A percentile compares a stretch with the other conserved stretches of the same genome.
These are phyloP conservation scores for Pleurostoma richardsiae DNA, from an alignment of 2,329 filamentous ascomycete genomes.

Conservation along the genomic window DNA sequence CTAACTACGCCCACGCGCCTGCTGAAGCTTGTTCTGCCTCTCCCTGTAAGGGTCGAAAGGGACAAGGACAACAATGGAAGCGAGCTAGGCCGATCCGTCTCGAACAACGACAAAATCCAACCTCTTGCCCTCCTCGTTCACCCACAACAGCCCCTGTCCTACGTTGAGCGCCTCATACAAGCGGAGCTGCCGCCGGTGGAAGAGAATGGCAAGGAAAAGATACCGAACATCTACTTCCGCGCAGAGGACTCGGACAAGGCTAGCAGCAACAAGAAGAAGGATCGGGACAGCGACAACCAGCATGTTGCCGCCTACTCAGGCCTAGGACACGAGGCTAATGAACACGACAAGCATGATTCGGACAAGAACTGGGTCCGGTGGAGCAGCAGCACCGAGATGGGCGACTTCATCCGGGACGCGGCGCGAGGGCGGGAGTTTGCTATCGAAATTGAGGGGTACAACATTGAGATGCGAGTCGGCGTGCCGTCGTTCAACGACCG, in stretches of 20 bases:
- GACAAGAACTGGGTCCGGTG: conserved; percentile 73
- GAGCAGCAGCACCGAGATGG: conserved; percentile 84
- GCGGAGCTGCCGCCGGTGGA: conserved; percentile 72
- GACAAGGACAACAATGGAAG: conserved; percentile 24
- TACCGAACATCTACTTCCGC: conserved; percentile 72
- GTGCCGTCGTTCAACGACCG: conserved; percentile 86
- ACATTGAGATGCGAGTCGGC: conserved; percentile 63
- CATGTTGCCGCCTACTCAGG: conserved; percentile 68
- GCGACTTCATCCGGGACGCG: conserved; percentile 89
- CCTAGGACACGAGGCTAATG: conserved; percentile 53
- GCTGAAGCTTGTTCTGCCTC: conserved; percentile 74
- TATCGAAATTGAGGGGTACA: conserved; percentile 70
- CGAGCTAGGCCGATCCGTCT: conserved; percentile 26
- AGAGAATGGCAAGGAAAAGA: conserved; percentile 60
- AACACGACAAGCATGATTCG: conserved; percentile 27
- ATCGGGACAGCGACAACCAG: conserved; percentile 6
- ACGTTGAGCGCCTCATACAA: conserved; percentile 84
- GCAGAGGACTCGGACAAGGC: conserved; percentile 58
- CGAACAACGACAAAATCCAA: conserved; percentile 52
- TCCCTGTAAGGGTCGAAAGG: conserved; percentile 43
- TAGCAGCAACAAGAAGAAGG: too few relatives aligned
- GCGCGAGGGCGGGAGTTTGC: conserved; percentile 80
- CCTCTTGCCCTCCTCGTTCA: conserved; percentile 82
- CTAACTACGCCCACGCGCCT: conserved; percentile 76
- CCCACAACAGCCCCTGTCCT: conserved; percentile 85